Base-by-base conservation (phyloP, 306 rosid genomes). In the Hylodesmum podocarpum region DNA sequence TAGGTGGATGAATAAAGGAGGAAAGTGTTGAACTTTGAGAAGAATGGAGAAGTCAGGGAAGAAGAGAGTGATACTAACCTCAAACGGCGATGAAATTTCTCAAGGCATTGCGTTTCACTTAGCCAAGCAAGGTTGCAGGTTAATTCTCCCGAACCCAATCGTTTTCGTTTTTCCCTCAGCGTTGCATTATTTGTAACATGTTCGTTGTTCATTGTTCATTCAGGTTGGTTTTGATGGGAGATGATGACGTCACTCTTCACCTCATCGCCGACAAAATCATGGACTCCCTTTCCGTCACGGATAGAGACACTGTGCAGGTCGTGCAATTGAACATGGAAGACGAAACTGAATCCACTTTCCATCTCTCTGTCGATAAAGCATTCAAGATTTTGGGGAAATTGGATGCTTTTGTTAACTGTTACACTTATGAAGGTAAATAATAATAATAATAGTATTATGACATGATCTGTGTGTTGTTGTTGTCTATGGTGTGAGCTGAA, bases 111-210 rank as follows among this genome's bases (percentile, higher is more conserved):
- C 91, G n/a, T 73, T 86, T 44, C 82, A 90, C 27, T 80, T 94
- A 75, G 98, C 93, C 62, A 85, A 84, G 72, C 88, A 83, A 72
- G 98, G 98, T 8, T 88, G 96, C 98, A 88, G 97, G 98, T 91
- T 6, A 18, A 10, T 16, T 4, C 13, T 10, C 54, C 5, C 44
- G 14, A 40, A 4, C 10, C 41, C 7, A 16, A 14, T 34, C n/a
- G 1, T 1, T 6, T 31, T n/a, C 3, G 2, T 8, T n/a, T 3
- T 28, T 31, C 11, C 50, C 58, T 5, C 1, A 3, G 33, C 21
- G 10, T 8, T 24, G n/a, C n/a, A n/a, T 14, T 18, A 36, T 39
- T 4, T 12, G 14, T 10, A 8, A 2, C 21, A 3, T 11, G 2
- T 13, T 15, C 2, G 29, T 29, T 0, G 10, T 12, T 62, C 5